phyloP scores from a whole-genome alignment of 2,329 filamentous ascomycete species.

The Trichoderma atrobrunneum region DNA sequence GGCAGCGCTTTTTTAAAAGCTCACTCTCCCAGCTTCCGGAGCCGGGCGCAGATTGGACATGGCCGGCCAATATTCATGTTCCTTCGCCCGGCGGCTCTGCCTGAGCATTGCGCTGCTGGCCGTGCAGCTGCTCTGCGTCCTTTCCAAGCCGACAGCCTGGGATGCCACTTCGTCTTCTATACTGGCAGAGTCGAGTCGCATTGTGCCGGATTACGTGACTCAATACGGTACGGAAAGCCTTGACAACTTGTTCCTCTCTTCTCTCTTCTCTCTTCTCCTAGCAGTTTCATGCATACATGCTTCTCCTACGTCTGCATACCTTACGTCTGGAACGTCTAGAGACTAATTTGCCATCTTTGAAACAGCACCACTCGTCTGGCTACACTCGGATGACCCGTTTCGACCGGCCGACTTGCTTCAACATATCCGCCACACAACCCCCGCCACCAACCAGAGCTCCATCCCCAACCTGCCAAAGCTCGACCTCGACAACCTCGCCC shows the following conservation, averaged over 20 bases:
- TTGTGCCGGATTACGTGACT: slow-evolving; percentile 1
- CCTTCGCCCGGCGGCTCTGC: not conserved
- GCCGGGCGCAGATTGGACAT: not conserved
- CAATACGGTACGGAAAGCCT: not conserved
- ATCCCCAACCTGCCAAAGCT: not conserved
- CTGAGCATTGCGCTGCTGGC: not conserved
- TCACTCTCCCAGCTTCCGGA: not conserved
- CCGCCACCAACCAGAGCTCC: not conserved
- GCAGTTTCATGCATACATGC: not conserved
- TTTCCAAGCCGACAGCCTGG: not conserved
- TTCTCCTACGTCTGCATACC: not conserved
- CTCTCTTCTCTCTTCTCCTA: not conserved
- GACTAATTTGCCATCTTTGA: not conserved
- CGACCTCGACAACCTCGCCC: not conserved
- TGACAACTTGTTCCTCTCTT: not conserved
- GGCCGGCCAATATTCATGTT: not conserved
- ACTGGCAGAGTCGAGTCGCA: not conserved
- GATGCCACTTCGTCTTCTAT: not conserved
- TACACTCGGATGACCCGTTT: slow-evolving; percentile 7
- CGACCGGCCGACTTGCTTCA: slow-evolving; percentile 5
- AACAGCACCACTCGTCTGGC: slow-evolving; percentile 3
- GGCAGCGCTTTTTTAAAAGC: slow-evolving; percentile 1
- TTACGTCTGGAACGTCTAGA: not conserved
- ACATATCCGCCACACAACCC: slow-evolving; percentile 2
- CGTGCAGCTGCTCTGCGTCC: not conserved